A percentile compares a stretch with the other conserved stretches of the same genome.
These are phyloP conservation scores for Eucalyptus cloeziana DNA, from an alignment of 345 rosid species.

Conservation along the genomic window DNA sequence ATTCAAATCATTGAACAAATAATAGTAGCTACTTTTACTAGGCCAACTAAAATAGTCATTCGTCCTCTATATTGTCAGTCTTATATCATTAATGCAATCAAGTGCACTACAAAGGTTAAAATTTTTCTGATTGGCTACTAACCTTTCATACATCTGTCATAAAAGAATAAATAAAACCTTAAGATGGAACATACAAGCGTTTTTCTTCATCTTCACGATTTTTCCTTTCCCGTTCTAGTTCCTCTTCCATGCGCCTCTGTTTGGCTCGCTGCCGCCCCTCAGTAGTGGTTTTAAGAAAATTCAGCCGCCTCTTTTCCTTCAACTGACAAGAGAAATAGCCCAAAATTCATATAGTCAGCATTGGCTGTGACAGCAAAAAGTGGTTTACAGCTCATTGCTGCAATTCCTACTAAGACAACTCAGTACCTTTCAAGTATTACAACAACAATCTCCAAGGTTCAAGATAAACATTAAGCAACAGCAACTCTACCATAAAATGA, in stretches of 20 bases:
- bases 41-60: neutral
- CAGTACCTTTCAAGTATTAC: neutral
- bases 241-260: conserved; percentile 82
- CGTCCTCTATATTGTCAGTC: neutral
- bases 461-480: neutral
- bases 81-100: neutral
- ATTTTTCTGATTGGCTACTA: neutral
- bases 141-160: neutral
- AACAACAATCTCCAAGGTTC: neutral
- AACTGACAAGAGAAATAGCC: conserved; percentile 28
- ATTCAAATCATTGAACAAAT: neutral
- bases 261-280: conserved; percentile 90
- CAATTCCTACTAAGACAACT: neutral
- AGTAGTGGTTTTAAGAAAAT: conserved; percentile 78
- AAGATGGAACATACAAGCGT: conserved; percentile 53
- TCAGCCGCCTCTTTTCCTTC: conserved; percentile 75
- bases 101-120: neutral
- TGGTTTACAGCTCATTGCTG: neutral
- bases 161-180: neutral
- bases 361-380: neutral
- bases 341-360: neutral
- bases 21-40: neutral
- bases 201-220: conserved; percentile 74
- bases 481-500: neutral
- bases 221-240: conserved; percentile 64